Conservation (phyloP, 345 rosid species). For the Cardamine occulta region DNA sequence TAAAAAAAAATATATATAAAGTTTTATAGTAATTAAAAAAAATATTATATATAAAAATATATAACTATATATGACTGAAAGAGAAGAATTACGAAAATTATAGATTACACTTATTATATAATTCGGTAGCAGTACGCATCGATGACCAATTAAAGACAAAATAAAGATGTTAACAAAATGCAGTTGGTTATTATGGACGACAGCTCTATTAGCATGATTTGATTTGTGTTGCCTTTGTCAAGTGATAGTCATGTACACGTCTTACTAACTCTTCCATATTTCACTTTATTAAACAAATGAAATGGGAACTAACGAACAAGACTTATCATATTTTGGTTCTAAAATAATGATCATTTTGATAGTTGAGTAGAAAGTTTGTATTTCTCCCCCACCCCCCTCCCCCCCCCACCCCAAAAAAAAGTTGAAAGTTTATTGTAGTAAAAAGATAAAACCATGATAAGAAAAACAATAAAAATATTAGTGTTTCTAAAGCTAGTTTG, state of each 20-base stretch:
- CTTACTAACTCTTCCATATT: background rate
- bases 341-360: too few relatives aligned
- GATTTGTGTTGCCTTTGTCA: background rate
- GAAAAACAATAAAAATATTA: too few relatives aligned
- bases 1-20: background rate
- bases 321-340: too few relatives aligned
- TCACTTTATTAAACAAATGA: background rate
- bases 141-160: background rate
- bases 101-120: too few relatives aligned
- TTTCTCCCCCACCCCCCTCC: too few relatives aligned
- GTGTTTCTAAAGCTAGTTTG: too few relatives aligned
- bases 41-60: background rate
- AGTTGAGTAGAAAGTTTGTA: too few relatives aligned
- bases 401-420: too few relatives aligned
- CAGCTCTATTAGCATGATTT: constrained; percentile 6
- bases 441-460: too few relatives aligned
- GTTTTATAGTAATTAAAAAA: too few relatives aligned
- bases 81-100: background rate
- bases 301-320: background rate
- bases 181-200: constrained; percentile 4
- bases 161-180: background rate
- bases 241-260: constrained; percentile 15
- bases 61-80: background rate
- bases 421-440: too few relatives aligned
- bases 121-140: background rate